These are phyloP conservation scores for Candida broadrunensis DNA, from an alignment of 805 yeast species.

Conservation along the genomic window DNA sequence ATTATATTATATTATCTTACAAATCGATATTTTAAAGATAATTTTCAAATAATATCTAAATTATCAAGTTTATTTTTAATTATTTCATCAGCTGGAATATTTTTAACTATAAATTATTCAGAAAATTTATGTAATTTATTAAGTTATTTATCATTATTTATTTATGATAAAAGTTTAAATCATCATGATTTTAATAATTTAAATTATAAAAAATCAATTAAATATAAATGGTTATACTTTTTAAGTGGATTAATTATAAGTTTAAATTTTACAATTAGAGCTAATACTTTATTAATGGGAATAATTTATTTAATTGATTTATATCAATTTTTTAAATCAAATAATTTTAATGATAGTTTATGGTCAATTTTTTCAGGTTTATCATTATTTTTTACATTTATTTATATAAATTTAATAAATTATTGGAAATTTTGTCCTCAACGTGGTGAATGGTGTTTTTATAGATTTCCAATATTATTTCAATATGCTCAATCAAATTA, in stretches of 20 bases:
- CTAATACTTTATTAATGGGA: constrained; percentile 78
- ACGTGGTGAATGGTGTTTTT: constrained; percentile 76
- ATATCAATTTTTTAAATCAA: constrained; percentile 15
- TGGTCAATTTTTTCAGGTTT: constrained; percentile 54
- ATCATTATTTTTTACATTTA: constrained; percentile 45
- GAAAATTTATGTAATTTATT: constrained; percentile 69
- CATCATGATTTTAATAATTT: constrained; percentile 9
- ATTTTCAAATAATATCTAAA: constrained; percentile 12
- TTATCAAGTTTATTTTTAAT: constrained; percentile 45
- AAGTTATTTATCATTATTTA: constrained; percentile 53
- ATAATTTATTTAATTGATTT: constrained; percentile 60
- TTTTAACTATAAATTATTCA: constrained; percentile 69
- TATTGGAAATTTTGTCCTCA: constrained; percentile 64
- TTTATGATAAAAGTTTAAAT: constrained; percentile 40
- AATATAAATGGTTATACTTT: constrained; percentile 27
- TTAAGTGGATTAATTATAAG: constrained; percentile 55
- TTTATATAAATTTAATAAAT: constrained; percentile 49
- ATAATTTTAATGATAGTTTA: constrained; percentile 13
- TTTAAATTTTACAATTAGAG: constrained; percentile 60
- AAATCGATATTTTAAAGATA: constrained; percentile 16
- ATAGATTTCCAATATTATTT: constrained; percentile 56
- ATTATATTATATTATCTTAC: constrained; percentile 53
- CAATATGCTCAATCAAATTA: constrained; percentile 72
- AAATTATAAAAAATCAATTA: constrained; percentile 15
- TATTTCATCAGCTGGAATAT: constrained; percentile 79